Base-by-base conservation (phyloP, 1,139 yeast genomes). In the Pichia norvegensis region DNA sequence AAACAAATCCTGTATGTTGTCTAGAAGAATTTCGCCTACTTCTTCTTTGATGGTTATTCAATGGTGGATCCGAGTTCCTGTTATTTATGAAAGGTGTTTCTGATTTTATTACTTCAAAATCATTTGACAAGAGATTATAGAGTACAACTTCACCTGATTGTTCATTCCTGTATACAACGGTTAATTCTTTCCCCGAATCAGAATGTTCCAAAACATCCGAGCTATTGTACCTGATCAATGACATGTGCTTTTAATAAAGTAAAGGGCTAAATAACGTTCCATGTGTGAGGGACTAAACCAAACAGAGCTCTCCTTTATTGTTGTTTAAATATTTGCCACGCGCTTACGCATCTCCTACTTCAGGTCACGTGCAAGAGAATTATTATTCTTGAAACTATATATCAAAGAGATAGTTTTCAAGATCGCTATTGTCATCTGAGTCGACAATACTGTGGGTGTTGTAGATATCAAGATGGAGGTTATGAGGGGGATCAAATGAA, bases 141-240 rank as follows among this genome's bases (percentile, higher is more conserved):
- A 47, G 31, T 2, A 47, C 48, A 20, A 47, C 38, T 36, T 47
- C 47, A 23, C 45, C 40, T 23, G 50, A 47, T 10, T 35, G 22
- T 16, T 29, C 23, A 19, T 41, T 45, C 16, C 31, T 45, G 14
- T 38, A 47, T 33, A 47, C 50, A 10, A 46, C 40, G 2, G 44
- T 31, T 23, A 46, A 36, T 20, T 37, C 35, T 4, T 31, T 35
- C 16, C 36, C 29, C 19, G 25, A 13, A 6, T 29, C 36, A n/a
- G n/a, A 23, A 17, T 27, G 21, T 6, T 44, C 46, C 27, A 42
- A 3, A 2, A 45, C 44, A 5, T 23, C 41, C 2, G 29, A 14
- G 10, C 45, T 41, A 16, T 38, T 41, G 35, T 46, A 46, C 33
- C 49, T 46, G 3, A 46, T 45, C 35, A 46, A 20, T 6, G 49